A percentile compares a stretch with the other conserved stretches of the same genome.
Evolutionary conservation across 306 rosid species (phyloP).

Genomic region (Bauhinia variegata): DNA sequence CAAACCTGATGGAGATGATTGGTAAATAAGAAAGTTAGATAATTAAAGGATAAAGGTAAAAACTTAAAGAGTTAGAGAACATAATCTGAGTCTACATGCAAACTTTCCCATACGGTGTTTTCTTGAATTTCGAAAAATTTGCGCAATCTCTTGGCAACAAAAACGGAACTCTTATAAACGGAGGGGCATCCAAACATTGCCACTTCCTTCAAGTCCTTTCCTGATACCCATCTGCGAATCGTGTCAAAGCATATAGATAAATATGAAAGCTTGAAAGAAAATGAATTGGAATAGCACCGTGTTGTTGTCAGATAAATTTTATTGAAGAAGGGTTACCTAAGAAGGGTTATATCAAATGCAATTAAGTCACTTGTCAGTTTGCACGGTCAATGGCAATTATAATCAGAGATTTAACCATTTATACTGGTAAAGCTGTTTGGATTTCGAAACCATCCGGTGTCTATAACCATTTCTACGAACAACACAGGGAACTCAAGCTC

Average conservation of each 20-base stretch:
- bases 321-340: not conserved
- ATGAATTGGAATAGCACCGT: not conserved
- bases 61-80: not conserved
- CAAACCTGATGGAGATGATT: slow-evolving; percentile 47
- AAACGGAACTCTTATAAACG: slow-evolving; percentile 31
- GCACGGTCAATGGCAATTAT: not conserved
- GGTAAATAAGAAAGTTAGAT: not conserved
- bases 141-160: slow-evolving; percentile 70
- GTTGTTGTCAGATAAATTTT: not conserved
- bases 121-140: slow-evolving; percentile 68
- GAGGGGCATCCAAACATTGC: slow-evolving; percentile 76
- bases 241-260: slow-evolving; percentile 16
- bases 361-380: slow-evolving; percentile 12
- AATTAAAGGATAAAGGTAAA: not conserved
- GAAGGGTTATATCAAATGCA: not conserved
- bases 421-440: too few relatives aligned
- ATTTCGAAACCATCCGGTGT: too few relatives aligned
- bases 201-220: slow-evolving; percentile 68
- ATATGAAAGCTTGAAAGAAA: not conserved
- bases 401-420: slow-evolving; percentile 20
- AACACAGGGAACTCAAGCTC: not conserved
- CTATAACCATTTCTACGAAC: not conserved
- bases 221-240: slow-evolving; percentile 78
- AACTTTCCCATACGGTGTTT: slow-evolving; percentile 37
- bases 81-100: not conserved